Evolutionary conservation across 1,284 basidiomycete species (phyloP), one percentile per base, ranked within the genome.

Genomic region (Ustilago tritici): DNA sequence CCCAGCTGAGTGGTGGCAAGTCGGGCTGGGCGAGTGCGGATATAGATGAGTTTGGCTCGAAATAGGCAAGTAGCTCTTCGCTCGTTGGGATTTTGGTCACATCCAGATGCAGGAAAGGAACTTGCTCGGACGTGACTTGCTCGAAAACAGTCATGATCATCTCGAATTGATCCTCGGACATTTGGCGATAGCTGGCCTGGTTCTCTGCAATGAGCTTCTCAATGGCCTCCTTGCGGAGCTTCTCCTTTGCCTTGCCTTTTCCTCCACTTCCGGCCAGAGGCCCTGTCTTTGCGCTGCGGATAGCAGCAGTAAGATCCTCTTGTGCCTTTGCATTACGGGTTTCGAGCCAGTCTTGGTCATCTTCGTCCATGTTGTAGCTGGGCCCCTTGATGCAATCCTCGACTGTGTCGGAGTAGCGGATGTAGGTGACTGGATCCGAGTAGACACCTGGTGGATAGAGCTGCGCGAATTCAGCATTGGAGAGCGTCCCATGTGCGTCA

Each of bases 141-240:
- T 99, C 96, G 82, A 98, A 93, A 49, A 98, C 88, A 53, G 94
- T 94, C 93, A 98, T 96, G 70, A 97, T 91, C 76, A 95, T 90
- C 87, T 99, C 97, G 78, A 98, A 96, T 79, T 94, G 92, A 80
- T 97, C 94, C 84, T 97, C 94, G 4, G 90, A 89, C 19, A 85
- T 77, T 43, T 70, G 34, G n/a, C 72, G 63, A 40, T 77, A 76
- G 70, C 98, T 78, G 9, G 70, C 92, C 63, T 89, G 85, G 15
- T 92, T 85, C 2, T 87, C 84, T 8, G 81, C 62, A 1, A 84
- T 82, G 2, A 85, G 79, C 14, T 82, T 82, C 10, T 82, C 78
- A 14, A 91, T 90, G 57, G 90, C 90, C 74, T 88, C 87, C 61
- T 87, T 87, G 61, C 86, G 86, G 23, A 87, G 85, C 78, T 86